These are phyloP conservation scores for Circinella minor DNA, from an alignment of 371 early-diverging fungal genomes.

Conservation along the genomic window DNA sequence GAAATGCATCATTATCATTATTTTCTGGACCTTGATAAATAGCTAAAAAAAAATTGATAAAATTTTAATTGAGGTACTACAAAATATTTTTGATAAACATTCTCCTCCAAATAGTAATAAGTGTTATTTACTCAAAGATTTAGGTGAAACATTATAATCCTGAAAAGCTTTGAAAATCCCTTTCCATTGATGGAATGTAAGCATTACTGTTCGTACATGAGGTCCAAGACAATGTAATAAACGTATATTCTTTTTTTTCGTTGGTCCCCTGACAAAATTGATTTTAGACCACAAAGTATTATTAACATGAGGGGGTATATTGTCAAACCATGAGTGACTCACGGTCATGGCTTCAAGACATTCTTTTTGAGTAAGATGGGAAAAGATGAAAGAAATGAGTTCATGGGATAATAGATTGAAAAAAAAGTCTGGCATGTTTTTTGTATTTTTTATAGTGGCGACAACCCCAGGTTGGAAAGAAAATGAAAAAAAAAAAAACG, in stretches of 20 bases:
- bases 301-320: background rate
- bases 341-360: background rate
- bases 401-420: background rate
- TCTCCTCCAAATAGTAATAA: too few relatives aligned
- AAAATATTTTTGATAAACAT: too few relatives aligned
- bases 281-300: background rate
- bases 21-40: background rate
- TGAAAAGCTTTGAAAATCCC: background rate
- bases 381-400: background rate
- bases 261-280: background rate
- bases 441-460: background rate
- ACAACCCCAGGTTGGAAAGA: background rate
- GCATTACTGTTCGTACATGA: background rate
- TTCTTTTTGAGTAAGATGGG: background rate
- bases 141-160: background rate
- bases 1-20: background rate
- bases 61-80: too few relatives aligned
- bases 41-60: too few relatives aligned
- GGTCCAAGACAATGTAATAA: background rate
- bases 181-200: background rate
- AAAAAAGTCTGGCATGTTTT: background rate
- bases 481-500: background rate
- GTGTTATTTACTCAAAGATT: background rate
- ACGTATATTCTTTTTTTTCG: background rate
- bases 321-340: background rate